Percentiles rank a stretch among this genome's conserved stretches.
Evolutionary conservation across 2,329 filamentous ascomycete species (phyloP).

Genomic region (Neofusicoccum sp.): DNA sequence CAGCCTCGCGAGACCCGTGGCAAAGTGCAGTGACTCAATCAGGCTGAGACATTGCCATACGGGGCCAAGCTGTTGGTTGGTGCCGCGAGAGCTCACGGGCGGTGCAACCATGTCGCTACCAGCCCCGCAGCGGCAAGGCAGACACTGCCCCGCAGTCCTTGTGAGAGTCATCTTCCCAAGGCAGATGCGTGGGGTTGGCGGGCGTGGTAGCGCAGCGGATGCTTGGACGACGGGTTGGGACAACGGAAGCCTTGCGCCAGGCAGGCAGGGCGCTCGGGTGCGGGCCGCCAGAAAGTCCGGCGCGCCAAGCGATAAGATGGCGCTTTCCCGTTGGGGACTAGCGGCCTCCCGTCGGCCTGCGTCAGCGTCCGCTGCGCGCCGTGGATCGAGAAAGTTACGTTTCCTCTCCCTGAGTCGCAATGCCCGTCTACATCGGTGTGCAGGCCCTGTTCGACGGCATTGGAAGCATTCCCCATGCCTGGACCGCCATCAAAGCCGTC

Average conservation of each 20-base stretch:
- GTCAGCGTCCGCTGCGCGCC: background rate
- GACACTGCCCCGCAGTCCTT: background rate
- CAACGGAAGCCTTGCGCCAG: no score
- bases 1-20: background rate
- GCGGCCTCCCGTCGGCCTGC: slow-evolving; percentile 3
- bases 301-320: background rate
- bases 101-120: background rate
- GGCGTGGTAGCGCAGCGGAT: no score
- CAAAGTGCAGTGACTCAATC: background rate
- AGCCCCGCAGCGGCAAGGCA: background rate
- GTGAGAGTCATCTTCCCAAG: background rate
- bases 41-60: background rate
- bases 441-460: slow-evolving; percentile 56
- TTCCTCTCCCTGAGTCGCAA: slow-evolving; percentile 33
- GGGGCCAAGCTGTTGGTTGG: background rate
- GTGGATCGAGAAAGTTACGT: slow-evolving; percentile 8
- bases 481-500: slow-evolving; percentile 52
- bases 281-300: slow-evolving; percentile 1
- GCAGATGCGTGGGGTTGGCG: no score
- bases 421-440: slow-evolving; percentile 62
- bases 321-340: background rate
- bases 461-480: slow-evolving; percentile 53
- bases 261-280: no score
- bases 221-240: no score
- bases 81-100: background rate